Conservation (phyloP, 1,284 basidiomycete species). For the Leccinum glutinopallens region DNA sequence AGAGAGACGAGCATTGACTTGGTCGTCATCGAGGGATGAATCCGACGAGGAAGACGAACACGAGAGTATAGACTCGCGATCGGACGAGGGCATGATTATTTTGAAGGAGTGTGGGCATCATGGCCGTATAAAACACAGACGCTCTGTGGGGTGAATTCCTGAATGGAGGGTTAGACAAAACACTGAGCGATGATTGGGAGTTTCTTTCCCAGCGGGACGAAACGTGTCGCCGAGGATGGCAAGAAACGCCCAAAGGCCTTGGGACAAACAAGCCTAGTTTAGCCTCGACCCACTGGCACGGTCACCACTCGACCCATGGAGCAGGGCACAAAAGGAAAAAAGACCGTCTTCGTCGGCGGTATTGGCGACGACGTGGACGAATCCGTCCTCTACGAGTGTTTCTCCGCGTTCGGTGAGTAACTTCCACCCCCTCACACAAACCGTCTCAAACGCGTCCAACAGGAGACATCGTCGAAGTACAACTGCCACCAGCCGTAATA, state of each 20-base stretch:
- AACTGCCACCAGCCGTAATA: constrained; percentile 68
- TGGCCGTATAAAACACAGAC: constrained; percentile 8
- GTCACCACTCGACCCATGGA: constrained; percentile 50
- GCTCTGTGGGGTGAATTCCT: not conserved
- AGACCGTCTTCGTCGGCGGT: constrained; percentile 79
- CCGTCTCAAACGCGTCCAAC: constrained; percentile 20
- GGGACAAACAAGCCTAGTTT: constrained; percentile 26
- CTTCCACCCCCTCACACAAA: constrained; percentile 8
- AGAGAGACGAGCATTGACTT: constrained; percentile 55
- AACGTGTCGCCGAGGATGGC: constrained; percentile 11
- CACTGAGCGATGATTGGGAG: not conserved
- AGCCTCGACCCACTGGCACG: not conserved
- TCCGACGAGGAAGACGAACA: constrained; percentile 44
- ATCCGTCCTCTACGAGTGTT: constrained; percentile 62
- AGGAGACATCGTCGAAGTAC: constrained; percentile 84
- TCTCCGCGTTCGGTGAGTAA: constrained; percentile 74
- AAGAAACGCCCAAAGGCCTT: constrained; percentile 15
- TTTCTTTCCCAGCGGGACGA: constrained; percentile 12
- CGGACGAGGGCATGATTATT: constrained; percentile 25
- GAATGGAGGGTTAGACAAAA: constrained; percentile 1
- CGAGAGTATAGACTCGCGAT: constrained; percentile 33
- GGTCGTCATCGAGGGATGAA: constrained; percentile 62
- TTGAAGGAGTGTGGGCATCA: constrained; percentile 7
- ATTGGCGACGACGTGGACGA: constrained; percentile 78
- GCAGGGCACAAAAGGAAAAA: constrained; percentile 78